Base-by-base conservation (phyloP, 495 filamentous ascomycete genomes). In the Aspergillus bridgeri region DNA sequence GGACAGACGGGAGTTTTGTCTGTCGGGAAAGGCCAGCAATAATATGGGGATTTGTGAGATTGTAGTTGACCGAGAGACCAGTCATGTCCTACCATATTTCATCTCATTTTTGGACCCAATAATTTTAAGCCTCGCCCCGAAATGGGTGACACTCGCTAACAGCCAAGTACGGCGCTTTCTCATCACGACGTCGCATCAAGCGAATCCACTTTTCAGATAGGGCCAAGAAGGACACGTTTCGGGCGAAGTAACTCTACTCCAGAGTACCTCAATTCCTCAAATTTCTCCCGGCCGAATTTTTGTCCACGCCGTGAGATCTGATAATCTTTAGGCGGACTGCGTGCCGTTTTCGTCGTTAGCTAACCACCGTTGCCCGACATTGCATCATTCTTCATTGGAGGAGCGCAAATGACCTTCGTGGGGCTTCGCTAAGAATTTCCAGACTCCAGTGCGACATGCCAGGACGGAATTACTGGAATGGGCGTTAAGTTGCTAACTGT, bases 401-500 rank as follows among this genome's bases (percentile, higher is more conserved):
- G 33, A 38, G 33, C 33, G 33, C 33, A 38, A 38, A 51, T 27
- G 38, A 33, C n/a, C 49, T 18, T 51, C 49, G 50, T 52, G 50
- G 50, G 50, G 50, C 23, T 29, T 42, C 48, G 22, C 17, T 38
- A 38, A 13, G 33, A 15, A 38, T 38, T 38, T 38, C 25, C 50
- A 21, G 50, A 52, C 24, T 46, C 38, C 25, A 45, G 6, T 19
- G n/a, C n/a, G n/a, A n/a, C n/a, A n/a, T n/a, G n/a, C 22, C 3
- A 25, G 19, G 42, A 53, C 15, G 11, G 48, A 53, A 42, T 48
- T 43, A 23, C 51, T 38, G 27, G 55, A 29, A 22, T 42, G 19
- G 20, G 22, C n/a, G n/a, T n/a, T n/a, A n/a, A n/a, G 42, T 57
- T 45, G 2, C 21, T 29, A 21, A 21, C 29, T 19, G 19, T n/a